phyloP scores from a whole-genome alignment of 75 land plant genomes.

The Sequoiadendron giganteum region DNA sequence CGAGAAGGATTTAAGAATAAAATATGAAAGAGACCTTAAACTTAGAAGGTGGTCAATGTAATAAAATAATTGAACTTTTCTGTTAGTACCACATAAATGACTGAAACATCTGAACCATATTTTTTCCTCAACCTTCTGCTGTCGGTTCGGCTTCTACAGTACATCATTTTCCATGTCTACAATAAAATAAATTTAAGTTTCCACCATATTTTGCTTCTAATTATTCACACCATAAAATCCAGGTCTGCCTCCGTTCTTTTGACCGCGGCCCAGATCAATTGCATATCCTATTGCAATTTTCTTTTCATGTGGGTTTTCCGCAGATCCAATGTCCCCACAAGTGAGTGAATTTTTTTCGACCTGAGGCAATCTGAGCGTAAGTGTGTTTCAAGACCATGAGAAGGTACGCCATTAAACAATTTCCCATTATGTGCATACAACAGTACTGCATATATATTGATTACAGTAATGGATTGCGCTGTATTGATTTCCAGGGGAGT shows the following conservation, averaged over 20 bases:
- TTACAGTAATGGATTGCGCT: not conserved
- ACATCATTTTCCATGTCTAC: not conserved
- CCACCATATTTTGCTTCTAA: no score
- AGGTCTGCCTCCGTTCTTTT: not conserved
- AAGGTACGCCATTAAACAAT: not conserved
- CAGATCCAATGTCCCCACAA: not conserved
- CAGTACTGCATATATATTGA: not conserved
- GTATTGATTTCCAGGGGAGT: slow-evolving; percentile 3
- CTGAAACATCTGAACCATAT: not conserved
- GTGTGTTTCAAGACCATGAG: not conserved
- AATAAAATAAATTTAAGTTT: not conserved
- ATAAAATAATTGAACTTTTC: not conserved
- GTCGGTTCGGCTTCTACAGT: not conserved
- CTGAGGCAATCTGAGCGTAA: not conserved
- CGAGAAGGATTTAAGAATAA: no score
- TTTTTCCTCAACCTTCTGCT: not conserved
- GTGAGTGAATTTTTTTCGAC: not conserved
- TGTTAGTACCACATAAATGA: not conserved
- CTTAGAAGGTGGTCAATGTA: no score
- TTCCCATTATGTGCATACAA: not conserved
- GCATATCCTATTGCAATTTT: not conserved
- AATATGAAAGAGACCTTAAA: no score
- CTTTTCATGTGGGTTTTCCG: not conserved
- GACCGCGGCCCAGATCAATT: not conserved
- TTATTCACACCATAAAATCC: not conserved